Base-by-base conservation (phyloP, 1,284 basidiomycete species). In the Trametes pubescens region DNA sequence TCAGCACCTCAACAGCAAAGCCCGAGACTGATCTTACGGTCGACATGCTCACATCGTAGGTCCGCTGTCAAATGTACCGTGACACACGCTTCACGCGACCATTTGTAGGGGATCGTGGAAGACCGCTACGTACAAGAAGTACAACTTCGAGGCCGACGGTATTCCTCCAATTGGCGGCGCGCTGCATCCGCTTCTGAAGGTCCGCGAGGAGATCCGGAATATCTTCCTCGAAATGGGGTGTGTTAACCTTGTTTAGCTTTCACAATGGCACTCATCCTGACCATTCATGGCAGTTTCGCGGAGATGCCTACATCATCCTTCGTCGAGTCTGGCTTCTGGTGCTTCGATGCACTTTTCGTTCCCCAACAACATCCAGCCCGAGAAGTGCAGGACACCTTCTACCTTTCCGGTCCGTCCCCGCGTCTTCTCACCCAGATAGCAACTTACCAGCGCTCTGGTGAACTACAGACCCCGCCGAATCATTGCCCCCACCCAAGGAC, bases 201-300 rank as follows among this genome's bases (percentile, higher is more conserved):
- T 99, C 38, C 87, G 98, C 59, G 97, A 99, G 78, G 98, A 99
- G 79, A 96, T 99, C 78, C 87, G 96, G 57, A 93, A 94, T 76
- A 99, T 99, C 75, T 99, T 99, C 85, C 88, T 99, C 72, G 98
- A 99, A 78, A 99, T 99, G 95, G 98, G 98, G 94, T 96, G 71
- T 61, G 86, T 24, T 24, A 51, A 18, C 10, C 14, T 26, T 21
- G 13, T 32, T 29, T 1, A 49, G 14, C 16, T 32, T 29, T 49
- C 24, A 9, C 48, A 49, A 18, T 5, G 29, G 11, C 13, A 49
- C 13, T 16, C 11, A 6, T 32, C 14, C 43, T n/a, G 18, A 44
- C 43, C 43, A 22, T 8, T 38, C 18, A 4, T 49, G 4, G 6
- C 10, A 97, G 96, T 16, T 99, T 99, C 81, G 91, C 95, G 62